phyloP scores from a whole-genome alignment of 257 asterid species.

The Solanum lycopersicoides region DNA sequence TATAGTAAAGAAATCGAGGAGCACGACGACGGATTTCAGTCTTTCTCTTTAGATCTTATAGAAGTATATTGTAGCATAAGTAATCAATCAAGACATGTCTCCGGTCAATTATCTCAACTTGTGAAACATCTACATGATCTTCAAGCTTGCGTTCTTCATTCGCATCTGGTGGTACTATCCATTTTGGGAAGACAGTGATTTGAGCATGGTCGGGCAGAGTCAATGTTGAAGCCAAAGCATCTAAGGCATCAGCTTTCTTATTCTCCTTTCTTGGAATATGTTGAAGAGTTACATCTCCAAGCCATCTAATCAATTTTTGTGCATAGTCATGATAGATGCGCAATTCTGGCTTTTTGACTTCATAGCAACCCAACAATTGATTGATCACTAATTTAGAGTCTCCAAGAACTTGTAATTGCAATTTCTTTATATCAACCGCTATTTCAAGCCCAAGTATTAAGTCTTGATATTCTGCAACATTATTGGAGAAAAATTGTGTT shows the following conservation, averaged over 20 bases:
- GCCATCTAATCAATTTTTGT: not conserved
- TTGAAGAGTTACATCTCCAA: not conserved
- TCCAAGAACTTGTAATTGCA: not conserved
- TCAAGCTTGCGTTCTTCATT: not conserved
- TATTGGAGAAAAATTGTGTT: not conserved
- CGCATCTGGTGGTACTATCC: not conserved
- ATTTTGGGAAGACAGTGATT: not conserved
- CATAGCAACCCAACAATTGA: not conserved
- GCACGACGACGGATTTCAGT: accelerated
- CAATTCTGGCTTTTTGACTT: not conserved
- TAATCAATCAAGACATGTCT: not conserved
- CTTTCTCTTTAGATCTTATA: not conserved
- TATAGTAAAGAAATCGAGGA: not conserved
- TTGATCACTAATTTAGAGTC: not conserved
- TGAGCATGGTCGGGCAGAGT: not conserved
- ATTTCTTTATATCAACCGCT: not conserved
- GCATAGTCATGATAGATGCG: not conserved
- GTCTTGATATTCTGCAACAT: no score
- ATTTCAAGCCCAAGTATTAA: not conserved
- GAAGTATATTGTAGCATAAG: not conserved
- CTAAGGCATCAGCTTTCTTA: not conserved
- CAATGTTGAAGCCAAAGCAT: not conserved
- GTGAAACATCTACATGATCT: not conserved
- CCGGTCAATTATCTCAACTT: not conserved
- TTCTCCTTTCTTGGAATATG: not conserved